Conservation (phyloP, 768 basidiomycete species). For the Collybia nuda region DNA sequence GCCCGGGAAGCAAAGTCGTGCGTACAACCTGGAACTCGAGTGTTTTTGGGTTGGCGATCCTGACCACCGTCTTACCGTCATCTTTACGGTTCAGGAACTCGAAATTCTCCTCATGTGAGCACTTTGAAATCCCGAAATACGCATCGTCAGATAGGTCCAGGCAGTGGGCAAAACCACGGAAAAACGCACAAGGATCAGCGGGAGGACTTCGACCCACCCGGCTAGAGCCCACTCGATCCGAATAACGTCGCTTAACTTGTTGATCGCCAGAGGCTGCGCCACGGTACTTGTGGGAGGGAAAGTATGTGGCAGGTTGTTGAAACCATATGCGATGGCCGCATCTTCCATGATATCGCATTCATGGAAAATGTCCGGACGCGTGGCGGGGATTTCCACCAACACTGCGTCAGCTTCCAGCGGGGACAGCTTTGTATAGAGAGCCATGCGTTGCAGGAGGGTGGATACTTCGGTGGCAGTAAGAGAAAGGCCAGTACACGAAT, state of each 20-base stretch:
- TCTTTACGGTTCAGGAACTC: slow-evolving; percentile 87
- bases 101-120: slow-evolving; percentile 99
- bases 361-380: slow-evolving; percentile 97
- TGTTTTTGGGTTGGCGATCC: slow-evolving; percentile 96
- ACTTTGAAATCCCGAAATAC: slow-evolving; percentile 44
- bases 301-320: slow-evolving; percentile 90
- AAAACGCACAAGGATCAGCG: slow-evolving; percentile 81
- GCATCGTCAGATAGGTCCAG: neutral
- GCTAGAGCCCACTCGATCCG: slow-evolving; percentile 91
- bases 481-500: slow-evolving; percentile 88
- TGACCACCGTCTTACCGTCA: slow-evolving; percentile 78
- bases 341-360: slow-evolving; percentile 99
- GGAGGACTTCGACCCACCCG: slow-evolving; percentile 94
- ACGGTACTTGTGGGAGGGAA: slow-evolving; percentile 96
- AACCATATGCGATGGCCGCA: slow-evolving; percentile 95
- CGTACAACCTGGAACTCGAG: slow-evolving; percentile 98
- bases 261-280: slow-evolving; percentile 87
- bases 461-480: slow-evolving; percentile 68
- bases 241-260: slow-evolving; percentile 86
- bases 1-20: slow-evolving; percentile 91
- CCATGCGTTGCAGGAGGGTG: slow-evolving; percentile 81
- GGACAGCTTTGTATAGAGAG: slow-evolving; percentile 58
- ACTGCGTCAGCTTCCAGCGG: slow-evolving; percentile 64
- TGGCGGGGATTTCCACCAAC: slow-evolving; percentile 80
- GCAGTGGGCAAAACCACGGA: neutral